Base-by-base conservation (phyloP, 257 asterid species). In the Prunella vulgaris region DNA sequence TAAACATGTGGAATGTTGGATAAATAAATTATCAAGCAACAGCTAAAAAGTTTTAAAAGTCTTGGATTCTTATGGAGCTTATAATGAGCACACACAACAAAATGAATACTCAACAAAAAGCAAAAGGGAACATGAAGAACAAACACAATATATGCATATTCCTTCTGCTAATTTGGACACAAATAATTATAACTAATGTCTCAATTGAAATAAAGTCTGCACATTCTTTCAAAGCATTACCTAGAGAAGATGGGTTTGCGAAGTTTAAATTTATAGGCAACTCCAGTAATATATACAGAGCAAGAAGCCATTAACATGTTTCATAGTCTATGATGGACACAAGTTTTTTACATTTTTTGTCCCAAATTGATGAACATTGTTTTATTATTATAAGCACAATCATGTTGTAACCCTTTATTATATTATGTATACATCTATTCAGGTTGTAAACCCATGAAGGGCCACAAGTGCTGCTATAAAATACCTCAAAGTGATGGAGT, bases 1-100 rank as follows among this genome's bases (percentile, higher is more conserved):
- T 64, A 78, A 51, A 75, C 27, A 76, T 54, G 72, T 20, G 64
- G 35, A 71, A 59, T 49, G 74, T 79, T 52, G 63, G 46, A 68
- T 10, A 25, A 59, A 60, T 38, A 57, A 18, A 28, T 54, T 24
- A 74, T 7, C 24, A 59, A 40, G 22, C 33, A 44, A 57, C 33
- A 10, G 53, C 49, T 13, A 33, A 66, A 60, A 70, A 42, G 8
- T 10, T 27, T 18, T 37, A 65, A 5, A 54, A 64, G 60, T 25
- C 28, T 62, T 52, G 38, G 33, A 49, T 48, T 48, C 71, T n/a
- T 53, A 13, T 2, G 21, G 27, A 60, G 33, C 25, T 35, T 65
- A 64, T 18, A 14, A 24, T n/a, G 37, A 44, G n/a, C 67, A 68
- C 58, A 22, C 18, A 42, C 17, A 30, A 44, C 5, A 13, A 53